Percentiles rank a stretch among this genome's conserved stretches.
phyloP scores from a whole-genome alignment of 305 asterid genomes.

The Salvia sclarea region DNA sequence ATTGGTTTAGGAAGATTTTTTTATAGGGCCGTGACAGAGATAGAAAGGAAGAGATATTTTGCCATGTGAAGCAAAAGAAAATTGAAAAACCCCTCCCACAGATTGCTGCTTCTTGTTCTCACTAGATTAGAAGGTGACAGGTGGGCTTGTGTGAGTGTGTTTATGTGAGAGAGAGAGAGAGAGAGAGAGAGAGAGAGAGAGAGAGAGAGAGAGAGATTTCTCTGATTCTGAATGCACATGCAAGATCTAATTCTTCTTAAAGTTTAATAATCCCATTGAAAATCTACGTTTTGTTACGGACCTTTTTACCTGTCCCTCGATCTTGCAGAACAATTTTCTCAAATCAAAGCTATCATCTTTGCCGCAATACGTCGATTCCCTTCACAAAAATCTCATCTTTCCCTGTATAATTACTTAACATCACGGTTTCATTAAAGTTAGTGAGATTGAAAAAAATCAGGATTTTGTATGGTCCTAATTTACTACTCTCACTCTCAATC shows the following conservation, averaged over 20 bases:
- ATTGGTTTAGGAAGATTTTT: not conserved
- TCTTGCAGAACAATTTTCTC: not conserved
- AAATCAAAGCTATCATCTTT: not conserved
- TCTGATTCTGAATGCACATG: slow-evolving; percentile 3
- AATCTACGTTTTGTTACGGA: slow-evolving; percentile 1
- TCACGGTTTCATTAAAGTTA: not conserved
- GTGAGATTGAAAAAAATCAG: not conserved
- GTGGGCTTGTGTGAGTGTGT: not conserved
- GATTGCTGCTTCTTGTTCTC: too few relatives aligned
- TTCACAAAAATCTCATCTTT: not conserved
- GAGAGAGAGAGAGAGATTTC: not conserved
- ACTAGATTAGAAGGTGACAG: slow-evolving; percentile 1
- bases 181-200: not conserved
- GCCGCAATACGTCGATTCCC: not conserved
- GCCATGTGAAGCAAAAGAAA: slow-evolving; percentile 29
- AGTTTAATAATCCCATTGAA: not conserved
- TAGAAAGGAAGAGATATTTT: slow-evolving; percentile 37
- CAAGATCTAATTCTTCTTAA: slow-evolving; percentile 6
- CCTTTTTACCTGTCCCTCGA: not conserved
- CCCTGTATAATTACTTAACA: not conserved
- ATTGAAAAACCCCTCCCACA: not conserved
- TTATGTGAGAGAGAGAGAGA: slow-evolving; percentile 8
- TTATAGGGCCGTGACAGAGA: not conserved
- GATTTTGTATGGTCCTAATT: not conserved
- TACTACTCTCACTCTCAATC: not conserved